phyloP scores from a whole-genome alignment of 495 filamentous ascomycete genomes.

The Penicillium steckii region DNA sequence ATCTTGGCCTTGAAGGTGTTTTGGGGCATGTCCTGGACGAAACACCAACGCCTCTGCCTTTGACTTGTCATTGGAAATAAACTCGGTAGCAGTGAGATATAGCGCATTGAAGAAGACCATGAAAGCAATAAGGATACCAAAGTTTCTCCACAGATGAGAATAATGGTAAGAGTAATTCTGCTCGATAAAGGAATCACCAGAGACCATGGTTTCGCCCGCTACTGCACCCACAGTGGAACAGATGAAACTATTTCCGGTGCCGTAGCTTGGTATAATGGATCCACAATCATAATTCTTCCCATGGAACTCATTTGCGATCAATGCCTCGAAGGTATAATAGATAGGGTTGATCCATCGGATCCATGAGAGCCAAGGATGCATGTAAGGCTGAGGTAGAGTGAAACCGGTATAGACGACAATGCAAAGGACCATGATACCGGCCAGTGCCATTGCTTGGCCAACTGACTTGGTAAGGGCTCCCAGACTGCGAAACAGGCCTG shows the following conservation, averaged over 20 bases:
- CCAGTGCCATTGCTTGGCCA: slow-evolving; percentile 42
- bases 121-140: slow-evolving; percentile 61
- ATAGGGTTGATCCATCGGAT: slow-evolving; percentile 43
- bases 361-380: slow-evolving; percentile 48
- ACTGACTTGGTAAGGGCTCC: slow-evolving; percentile 37
- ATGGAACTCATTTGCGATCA: slow-evolving; percentile 57
- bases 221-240: slow-evolving; percentile 51
- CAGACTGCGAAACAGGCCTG: slow-evolving; percentile 41
- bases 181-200: slow-evolving; percentile 51
- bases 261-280: slow-evolving; percentile 37
- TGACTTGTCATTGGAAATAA: slow-evolving; percentile 28
- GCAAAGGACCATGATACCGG: slow-evolving; percentile 40
- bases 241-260: slow-evolving; percentile 40
- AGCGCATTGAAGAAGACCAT: slow-evolving; percentile 51
- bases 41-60: slow-evolving; percentile 37
- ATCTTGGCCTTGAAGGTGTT: slow-evolving; percentile 21
- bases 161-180: slow-evolving; percentile 51
- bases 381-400: slow-evolving; percentile 36
- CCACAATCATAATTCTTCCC: slow-evolving; percentile 45
- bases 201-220: slow-evolving; percentile 46
- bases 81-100: slow-evolving; percentile 38
- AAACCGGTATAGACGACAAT: slow-evolving; percentile 47
- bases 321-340: slow-evolving; percentile 37
- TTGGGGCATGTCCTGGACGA: slow-evolving; percentile 33
- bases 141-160: slow-evolving; percentile 61